Evolutionary conservation across 441 rosid genomes (phyloP).

Genomic region (Populus hybrid): DNA sequence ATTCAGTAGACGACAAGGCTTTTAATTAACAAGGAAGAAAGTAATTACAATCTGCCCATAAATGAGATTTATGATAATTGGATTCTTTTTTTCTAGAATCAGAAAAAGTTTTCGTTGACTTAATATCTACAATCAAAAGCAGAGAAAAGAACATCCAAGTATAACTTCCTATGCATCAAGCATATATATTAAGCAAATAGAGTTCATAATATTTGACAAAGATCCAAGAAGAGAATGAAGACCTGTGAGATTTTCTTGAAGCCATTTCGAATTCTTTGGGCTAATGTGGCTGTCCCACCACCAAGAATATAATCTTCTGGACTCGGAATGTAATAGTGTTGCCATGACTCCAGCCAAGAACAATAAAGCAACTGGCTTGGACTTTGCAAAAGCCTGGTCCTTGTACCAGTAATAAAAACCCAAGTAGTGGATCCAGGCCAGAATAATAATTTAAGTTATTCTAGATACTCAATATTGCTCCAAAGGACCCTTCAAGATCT

Average conservation of each 20-base stretch:
- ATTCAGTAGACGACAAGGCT: neutral
- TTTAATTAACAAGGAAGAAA: neutral
- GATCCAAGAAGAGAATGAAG: conserved; percentile 18
- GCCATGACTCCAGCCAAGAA: conserved; percentile 59
- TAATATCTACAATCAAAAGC: neutral
- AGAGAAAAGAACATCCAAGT: neutral
- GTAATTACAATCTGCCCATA: neutral
- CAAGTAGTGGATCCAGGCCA: conserved; percentile 75
- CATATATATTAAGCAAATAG: neutral
- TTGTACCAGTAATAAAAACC: conserved; percentile 43
- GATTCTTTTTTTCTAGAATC: neutral
- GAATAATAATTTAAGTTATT: conserved; percentile 30
- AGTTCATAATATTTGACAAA: neutral
- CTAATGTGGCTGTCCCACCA: conserved; percentile 99
- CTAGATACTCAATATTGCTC: conserved; percentile 12
- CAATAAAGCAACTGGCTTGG: conserved; percentile 37
- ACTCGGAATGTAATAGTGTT: conserved; percentile 40
- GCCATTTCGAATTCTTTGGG: conserved; percentile 97
- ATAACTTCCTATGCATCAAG: neutral
- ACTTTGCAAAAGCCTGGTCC: conserved; percentile 40
- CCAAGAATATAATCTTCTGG: conserved; percentile 82
- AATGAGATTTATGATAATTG: neutral
- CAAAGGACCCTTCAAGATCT: conserved; percentile 18
- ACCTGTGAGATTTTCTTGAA: conserved; percentile 96
- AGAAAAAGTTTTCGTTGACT: neutral